Evolutionary conservation across 106 monocot genomes (phyloP).

Genomic region (Cymbidium sinense): DNA sequence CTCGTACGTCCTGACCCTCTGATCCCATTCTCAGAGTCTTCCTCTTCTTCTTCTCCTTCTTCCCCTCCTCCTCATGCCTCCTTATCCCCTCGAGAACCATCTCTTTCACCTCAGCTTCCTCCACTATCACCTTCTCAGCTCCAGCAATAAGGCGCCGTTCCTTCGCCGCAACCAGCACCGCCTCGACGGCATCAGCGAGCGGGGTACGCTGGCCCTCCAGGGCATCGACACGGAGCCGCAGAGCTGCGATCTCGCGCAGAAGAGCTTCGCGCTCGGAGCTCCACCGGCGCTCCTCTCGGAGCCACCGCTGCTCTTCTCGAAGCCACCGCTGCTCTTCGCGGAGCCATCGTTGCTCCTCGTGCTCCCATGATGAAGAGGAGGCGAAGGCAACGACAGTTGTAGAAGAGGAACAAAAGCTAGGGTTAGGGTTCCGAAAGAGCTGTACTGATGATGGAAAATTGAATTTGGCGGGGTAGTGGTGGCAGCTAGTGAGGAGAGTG

Average conservation of each 20-base stretch:
- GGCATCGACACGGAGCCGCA: slow-evolving; percentile 38
- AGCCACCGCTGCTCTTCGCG: slow-evolving; percentile 95
- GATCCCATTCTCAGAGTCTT: slow-evolving; percentile 56
- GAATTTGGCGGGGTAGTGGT: slow-evolving; percentile 12
- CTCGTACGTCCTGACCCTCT: slow-evolving; percentile 82
- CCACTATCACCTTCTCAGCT: slow-evolving; percentile 25
- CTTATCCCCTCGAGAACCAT: slow-evolving; percentile 40
- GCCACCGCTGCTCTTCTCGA: slow-evolving; percentile 85
- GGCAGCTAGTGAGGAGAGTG: slow-evolving; percentile 11
- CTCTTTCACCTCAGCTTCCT: slow-evolving; percentile 30
- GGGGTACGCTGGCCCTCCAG: slow-evolving; percentile 23
- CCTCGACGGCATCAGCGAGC: slow-evolving; percentile 7
- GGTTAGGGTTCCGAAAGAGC: slow-evolving; percentile 12
- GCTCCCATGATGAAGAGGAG: slow-evolving; percentile 47
- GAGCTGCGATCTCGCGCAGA: slow-evolving; percentile 47
- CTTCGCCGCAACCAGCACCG: slow-evolving; percentile 4
- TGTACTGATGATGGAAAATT: neutral
- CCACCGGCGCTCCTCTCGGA: slow-evolving; percentile 82
- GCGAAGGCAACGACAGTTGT: slow-evolving; percentile 11
- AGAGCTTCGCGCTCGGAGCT: slow-evolving; percentile 57
- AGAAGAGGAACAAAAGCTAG: neutral
- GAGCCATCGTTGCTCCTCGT: slow-evolving; percentile 76
- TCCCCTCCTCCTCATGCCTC: slow-evolving; percentile 15
- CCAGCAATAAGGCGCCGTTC: slow-evolving; percentile 1
- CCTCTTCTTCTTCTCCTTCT: slow-evolving; percentile 13